Evolutionary conservation across 2,329 filamentous ascomycete species (phyloP).

Genomic region (Akanthomyces uredinophilus): DNA sequence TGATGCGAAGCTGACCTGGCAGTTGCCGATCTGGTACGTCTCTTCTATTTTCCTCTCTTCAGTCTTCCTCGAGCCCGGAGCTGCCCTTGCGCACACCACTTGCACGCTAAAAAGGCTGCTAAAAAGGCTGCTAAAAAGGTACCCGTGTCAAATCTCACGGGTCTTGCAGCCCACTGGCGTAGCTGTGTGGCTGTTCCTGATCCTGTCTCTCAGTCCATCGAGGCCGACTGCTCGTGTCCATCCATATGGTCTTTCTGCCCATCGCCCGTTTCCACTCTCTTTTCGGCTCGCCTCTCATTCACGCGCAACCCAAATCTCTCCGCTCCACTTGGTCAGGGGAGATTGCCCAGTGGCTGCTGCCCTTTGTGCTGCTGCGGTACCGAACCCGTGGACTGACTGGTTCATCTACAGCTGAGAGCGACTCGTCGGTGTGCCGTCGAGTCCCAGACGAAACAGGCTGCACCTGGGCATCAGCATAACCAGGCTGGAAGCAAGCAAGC

Average conservation of each 20-base stretch:
- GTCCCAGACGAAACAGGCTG: slow-evolving; percentile 5
- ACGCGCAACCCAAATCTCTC: neutral
- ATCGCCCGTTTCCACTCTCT: neutral
- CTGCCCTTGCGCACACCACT: slow-evolving; percentile 2
- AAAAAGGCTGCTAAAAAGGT: neutral
- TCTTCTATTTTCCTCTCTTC: neutral
- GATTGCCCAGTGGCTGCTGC: neutral
- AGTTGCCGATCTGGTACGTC: neutral
- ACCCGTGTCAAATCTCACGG: slow-evolving; percentile 8
- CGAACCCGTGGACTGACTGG: slow-evolving; percentile 3
- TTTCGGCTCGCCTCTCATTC: neutral
- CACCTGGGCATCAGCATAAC: neutral
- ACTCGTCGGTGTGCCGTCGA: neutral
- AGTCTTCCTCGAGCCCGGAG: neutral
- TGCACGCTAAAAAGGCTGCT: slow-evolving; percentile 2
- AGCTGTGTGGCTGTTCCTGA: neutral
- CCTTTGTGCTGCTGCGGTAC: neutral
- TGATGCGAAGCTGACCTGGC: neutral
- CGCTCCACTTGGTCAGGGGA: slow-evolving; percentile 2
- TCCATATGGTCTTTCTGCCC: neutral
- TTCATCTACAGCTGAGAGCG: slow-evolving; percentile 11
- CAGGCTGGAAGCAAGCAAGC: too few species aligned
- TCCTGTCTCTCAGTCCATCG: neutral
- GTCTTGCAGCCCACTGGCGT: neutral
- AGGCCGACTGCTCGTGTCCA: neutral